Base-by-base conservation (phyloP, 2,329 filamentous ascomycete species). In the Apiospora saccharicola region DNA sequence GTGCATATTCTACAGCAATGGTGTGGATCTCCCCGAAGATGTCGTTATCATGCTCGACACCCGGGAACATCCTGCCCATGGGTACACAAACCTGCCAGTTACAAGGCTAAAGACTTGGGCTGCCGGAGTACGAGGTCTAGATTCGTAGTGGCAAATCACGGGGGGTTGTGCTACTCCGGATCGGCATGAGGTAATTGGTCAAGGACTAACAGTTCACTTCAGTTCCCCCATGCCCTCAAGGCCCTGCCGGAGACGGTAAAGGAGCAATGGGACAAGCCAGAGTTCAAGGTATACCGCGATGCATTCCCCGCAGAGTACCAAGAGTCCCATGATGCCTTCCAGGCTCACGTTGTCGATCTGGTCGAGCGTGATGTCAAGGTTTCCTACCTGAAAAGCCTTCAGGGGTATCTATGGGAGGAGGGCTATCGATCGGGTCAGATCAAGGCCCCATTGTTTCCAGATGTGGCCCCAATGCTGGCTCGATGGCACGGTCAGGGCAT, bases 171-270 rank as follows among this genome's bases (percentile, higher is more conserved):
- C 34, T 41, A 64, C 57, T 64, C 57, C 34, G 30, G n/a, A n/a
- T 41, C 19, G 30, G 34, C 57, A 64, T 41, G 57, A 41, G 57
- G 34, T 64, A 24, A 64, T 64, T 64, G 57, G 57, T 41, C 57
- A 41, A 64, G 4, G 14, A 34, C 57, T 64, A 64, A 64, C 34
- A 64, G 57, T 64, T 14, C 12, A 64, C 57, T 30, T 49, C 74
- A 95, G 93, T 96, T 94, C 80, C 93, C 94, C 41, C 95, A 94
- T 83, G 92, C 93, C 70, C 85, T 95, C 73, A 82, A 88, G 69
- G 89, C 87, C 68, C 89, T 96, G 68, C 90, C 92, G 68, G 82
- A 85, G 72, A 89, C 91, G 72, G 86, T 95, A 73, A 85, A 87
- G 71, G 85, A 86, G 71, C 86, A 93, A 78, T 96, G 94, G 94